Percentiles rank a stretch among this genome's conserved stretches.
Conservation (phyloP, 2,329 filamentous ascomycete species). For the Lasiodiplodia sp. region DNA sequence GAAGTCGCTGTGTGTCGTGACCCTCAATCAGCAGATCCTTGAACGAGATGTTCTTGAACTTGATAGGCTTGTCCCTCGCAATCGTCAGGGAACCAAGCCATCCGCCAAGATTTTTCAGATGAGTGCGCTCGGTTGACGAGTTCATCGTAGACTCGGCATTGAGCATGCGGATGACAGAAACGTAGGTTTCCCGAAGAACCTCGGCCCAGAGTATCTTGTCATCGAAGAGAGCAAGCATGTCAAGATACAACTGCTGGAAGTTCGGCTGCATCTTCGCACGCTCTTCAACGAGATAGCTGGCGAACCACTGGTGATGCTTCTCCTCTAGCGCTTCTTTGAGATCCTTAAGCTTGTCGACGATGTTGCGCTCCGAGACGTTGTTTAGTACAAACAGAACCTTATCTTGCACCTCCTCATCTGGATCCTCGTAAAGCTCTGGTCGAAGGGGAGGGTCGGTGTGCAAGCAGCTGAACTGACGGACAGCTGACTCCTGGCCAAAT, state of each 20-base stretch:
- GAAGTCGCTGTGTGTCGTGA: slow-evolving; percentile 87
- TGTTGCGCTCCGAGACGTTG: slow-evolving; percentile 90
- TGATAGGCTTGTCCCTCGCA: slow-evolving; percentile 92
- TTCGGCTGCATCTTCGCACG: slow-evolving; percentile 97
- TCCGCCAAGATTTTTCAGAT: slow-evolving; percentile 89
- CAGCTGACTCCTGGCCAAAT: slow-evolving; percentile 59
- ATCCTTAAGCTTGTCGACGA: slow-evolving; percentile 83
- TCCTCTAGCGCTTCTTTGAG: slow-evolving; percentile 79
- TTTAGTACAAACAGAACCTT: slow-evolving; percentile 96
- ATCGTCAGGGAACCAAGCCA: slow-evolving; percentile 96
- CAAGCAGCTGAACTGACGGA: slow-evolving; percentile 79
- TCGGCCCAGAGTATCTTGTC: slow-evolving; percentile 83
- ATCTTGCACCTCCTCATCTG: slow-evolving; percentile 83
- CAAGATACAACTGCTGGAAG: slow-evolving; percentile 91
- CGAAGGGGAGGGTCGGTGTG: slow-evolving; percentile 74
- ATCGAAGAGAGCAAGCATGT: slow-evolving; percentile 83
- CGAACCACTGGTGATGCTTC: slow-evolving; percentile 94
- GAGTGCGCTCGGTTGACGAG: slow-evolving; percentile 81
- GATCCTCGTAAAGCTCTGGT: slow-evolving; percentile 76
- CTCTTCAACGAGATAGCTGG: slow-evolving; percentile 91
- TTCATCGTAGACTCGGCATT: slow-evolving; percentile 89
- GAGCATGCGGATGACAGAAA: slow-evolving; percentile 83
- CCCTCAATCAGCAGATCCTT: slow-evolving; percentile 94
- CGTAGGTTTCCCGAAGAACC: slow-evolving; percentile 91
- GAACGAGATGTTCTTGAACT: slow-evolving; percentile 96